Conservation (phyloP, 1,139 yeast genomes). For the Pneumocystis oryctolagi region DNA sequence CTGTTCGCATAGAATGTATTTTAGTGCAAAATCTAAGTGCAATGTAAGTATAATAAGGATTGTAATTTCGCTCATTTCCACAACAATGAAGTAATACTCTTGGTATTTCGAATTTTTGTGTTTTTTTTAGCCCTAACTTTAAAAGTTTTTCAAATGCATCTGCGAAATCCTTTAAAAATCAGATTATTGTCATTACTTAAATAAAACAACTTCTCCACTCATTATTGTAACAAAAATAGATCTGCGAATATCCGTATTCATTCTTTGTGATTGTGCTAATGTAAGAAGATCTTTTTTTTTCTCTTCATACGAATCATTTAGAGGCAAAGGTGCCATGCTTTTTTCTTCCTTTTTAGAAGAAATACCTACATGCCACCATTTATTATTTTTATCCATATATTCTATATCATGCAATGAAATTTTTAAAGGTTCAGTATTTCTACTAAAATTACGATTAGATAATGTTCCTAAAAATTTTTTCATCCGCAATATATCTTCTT, state of each 20-base stretch:
- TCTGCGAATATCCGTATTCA: slow-evolving; percentile 90
- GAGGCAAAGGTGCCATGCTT: slow-evolving; percentile 21
- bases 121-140: slow-evolving; percentile 58
- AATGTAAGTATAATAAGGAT: slow-evolving; percentile 77
- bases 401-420: slow-evolving; percentile 74
- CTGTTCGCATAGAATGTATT: slow-evolving; percentile 55
- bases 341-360: slow-evolving; percentile 32
- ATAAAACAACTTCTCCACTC: slow-evolving; percentile 32
- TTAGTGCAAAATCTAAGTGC: slow-evolving; percentile 61
- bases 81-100: slow-evolving; percentile 74
- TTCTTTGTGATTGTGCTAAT: slow-evolving; percentile 68
- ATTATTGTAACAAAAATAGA: slow-evolving; percentile 86
- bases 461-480: slow-evolving; percentile 49
- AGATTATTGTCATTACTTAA: neutral
- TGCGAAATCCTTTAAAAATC: slow-evolving; percentile 59
- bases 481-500: slow-evolving; percentile 41
- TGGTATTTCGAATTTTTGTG: slow-evolving; percentile 84
- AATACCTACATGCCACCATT: slow-evolving; percentile 98
- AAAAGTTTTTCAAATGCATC: slow-evolving; percentile 77
- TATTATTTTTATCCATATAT: slow-evolving; percentile 62
- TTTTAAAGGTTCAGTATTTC: slow-evolving; percentile 58
- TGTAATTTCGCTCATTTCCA: slow-evolving; percentile 65
- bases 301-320: slow-evolving; percentile 41
- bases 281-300: slow-evolving; percentile 82
- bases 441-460: slow-evolving; percentile 25